Evolutionary conservation across 2,329 filamentous ascomycete species (phyloP), one percentile per base, ranked within the genome.

Genomic region (Pseudopyrenochaeta lycopersici): DNA sequence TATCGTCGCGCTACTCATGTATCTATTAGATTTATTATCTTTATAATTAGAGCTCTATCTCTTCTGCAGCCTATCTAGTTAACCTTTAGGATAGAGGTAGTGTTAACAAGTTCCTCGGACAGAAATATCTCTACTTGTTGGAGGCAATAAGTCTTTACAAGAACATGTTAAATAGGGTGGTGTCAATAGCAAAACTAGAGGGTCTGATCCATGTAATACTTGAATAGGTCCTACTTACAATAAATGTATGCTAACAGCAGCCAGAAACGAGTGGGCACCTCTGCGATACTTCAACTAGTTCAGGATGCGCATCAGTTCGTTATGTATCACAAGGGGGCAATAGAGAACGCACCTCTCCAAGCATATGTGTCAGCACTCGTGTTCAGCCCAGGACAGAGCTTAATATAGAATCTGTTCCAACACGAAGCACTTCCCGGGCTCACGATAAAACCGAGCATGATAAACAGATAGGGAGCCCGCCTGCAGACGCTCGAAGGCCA

Each of bases 11-110:
- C 20, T 66, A 64, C 9, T 27, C 23, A 5, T 27, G 23, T 27
- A 27, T 27, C 23, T 27, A 27, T 9, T n/a, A 9, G 23, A 54
- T 68, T 20, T 62, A 71, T 38, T 71, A 77, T 58, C 54, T 76
- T 15, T 68, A 45, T 45, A 63, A 62, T 27, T 63, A 4, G 4
- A 9, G 23, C 9, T 9, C 9, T 27, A 27, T 4, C 23, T 27
- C 9, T 27, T 5, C 23, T 9, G 4, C 23, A 27, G 9, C 23
- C 9, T 5, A 27, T 9, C 23, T 9, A 27, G n/a, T 27, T 9
- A 27, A 27, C 4, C 23, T 27, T 27, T 9, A 9, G 9, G 23
- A 27, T 27, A 21, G n/a, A 54, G 35, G 23, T 11, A 27, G 27
- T 48, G 49, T 55, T 15, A 32, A 51, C 40, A 14, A 41, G 5